phyloP scores from a whole-genome alignment of 225 moss, liverwort and hornwort genomes.

The Anthoceros angustus region DNA sequence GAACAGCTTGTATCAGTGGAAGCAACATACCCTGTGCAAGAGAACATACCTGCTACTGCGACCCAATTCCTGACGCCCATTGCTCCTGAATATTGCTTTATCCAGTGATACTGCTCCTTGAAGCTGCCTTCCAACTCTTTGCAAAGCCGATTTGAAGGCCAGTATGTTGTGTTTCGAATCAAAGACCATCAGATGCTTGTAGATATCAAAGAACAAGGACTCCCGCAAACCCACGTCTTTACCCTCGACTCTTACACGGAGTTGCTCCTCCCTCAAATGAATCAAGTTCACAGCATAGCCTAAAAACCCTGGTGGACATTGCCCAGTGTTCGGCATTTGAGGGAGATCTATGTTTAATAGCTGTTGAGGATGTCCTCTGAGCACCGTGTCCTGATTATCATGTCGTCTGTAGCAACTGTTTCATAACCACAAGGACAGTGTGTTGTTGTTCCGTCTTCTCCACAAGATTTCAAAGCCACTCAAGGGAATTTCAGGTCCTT shows the following conservation, averaged over 20 bases:
- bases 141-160: neutral
- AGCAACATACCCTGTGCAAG: neutral
- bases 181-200: neutral
- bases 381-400: neutral
- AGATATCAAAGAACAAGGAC: neutral
- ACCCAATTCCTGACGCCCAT: neutral
- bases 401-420: neutral
- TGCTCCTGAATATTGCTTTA: neutral
- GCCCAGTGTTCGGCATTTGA: neutral
- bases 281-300: neutral
- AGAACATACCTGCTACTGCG: neutral
- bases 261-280: neutral
- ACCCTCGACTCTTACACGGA: neutral
- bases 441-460: too few relatives aligned
- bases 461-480: too few relatives aligned
- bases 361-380: constrained; percentile 1
- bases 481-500: neutral
- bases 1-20: neutral
- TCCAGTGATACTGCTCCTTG: neutral
- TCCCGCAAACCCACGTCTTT: neutral
- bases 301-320: neutral
- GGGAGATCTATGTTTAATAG: neutral
- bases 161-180: neutral
- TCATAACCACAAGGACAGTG: neutral
- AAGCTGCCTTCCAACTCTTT: neutral